phyloP scores from a whole-genome alignment of 2,329 filamentous ascomycete genomes.

The Coniella vitis region DNA sequence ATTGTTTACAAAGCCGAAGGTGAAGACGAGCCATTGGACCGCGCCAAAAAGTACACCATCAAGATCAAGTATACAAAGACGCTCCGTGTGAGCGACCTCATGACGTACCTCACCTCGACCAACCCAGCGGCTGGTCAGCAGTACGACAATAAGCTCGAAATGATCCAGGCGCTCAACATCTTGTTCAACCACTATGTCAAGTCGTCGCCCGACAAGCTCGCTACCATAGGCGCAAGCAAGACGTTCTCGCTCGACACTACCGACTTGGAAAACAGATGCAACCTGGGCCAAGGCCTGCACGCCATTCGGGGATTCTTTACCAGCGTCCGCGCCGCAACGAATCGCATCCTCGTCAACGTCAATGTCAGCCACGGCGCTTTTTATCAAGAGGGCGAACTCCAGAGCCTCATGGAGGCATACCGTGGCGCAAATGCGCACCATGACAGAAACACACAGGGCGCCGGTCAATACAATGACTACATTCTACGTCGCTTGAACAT shows the following conservation, averaged over 20 bases:
- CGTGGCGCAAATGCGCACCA: not conserved
- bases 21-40: slow-evolving; percentile 22
- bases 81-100: slow-evolving; percentile 21
- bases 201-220: slow-evolving; percentile 17
- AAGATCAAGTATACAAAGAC: slow-evolving; percentile 20
- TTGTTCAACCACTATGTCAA: slow-evolving; percentile 42
- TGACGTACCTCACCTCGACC: slow-evolving; percentile 23
- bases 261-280: not conserved
- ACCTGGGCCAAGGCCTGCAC: slow-evolving; percentile 23
- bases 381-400: slow-evolving; percentile 23
- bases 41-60: slow-evolving; percentile 19
- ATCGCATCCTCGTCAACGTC: slow-evolving; percentile 29
- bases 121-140: slow-evolving; percentile 9
- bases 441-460: slow-evolving; percentile 1
- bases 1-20: slow-evolving; percentile 25
- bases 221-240: slow-evolving; percentile 25
- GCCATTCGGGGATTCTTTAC: slow-evolving; percentile 29
- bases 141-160: slow-evolving; percentile 22
- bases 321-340: slow-evolving; percentile 27
- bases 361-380: slow-evolving; percentile 30
- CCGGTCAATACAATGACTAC: no score
- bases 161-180: slow-evolving; percentile 69
- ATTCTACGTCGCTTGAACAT: slow-evolving; percentile 22
- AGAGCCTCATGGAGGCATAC: slow-evolving; percentile 14
- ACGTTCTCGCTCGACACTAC: slow-evolving; percentile 20